Evolutionary conservation across 352 stramenopile genomes (phyloP), one percentile per base, ranked within the genome.

Genomic region (Globisporangium heterothallicum): DNA sequence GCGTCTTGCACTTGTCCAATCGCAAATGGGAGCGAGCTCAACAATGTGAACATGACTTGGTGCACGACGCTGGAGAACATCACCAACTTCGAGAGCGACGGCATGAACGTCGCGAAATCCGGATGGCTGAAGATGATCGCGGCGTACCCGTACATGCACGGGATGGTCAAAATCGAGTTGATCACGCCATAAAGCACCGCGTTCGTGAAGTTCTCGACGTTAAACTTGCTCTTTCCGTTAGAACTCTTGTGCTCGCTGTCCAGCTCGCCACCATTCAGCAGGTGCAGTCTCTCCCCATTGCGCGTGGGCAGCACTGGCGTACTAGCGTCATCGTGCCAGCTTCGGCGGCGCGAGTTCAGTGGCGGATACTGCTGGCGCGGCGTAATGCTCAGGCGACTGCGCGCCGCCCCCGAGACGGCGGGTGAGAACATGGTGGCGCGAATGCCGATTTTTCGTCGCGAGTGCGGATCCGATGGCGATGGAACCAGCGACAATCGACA

Each of bases 1-100:
- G 96, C 95, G 64, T 99, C 96, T 67, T 99, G 97, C 1, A 99
- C 96, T 60, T 98, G 95, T 13, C 96, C 97, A 30, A 99, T 97
- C 8, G 97, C 94, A 70, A 99, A 99, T 0, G 91, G 88, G 32
- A 99, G 65, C 29, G 86, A 89, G 45, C 83, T 97, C 46, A 98
- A 77, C 9, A 86, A 48, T 2, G 84, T 93, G 58, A 91, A 92
- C 71, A 94, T 87, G 57, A 88, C 63, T 52, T 94, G 96, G 67
- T 99, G 97, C 18, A 99, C 70, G 16, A 97, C 85, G 25, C 90
- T 97, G 24, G 90, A 98, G 36, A 99, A 87, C 48, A 99, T 79
- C 25, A 98, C 96, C 38, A 99, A 82, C 75, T 99, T 99, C 42
- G 86, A 96, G 63, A 74, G 94, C 68, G 72, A 96, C 80, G 55